These are phyloP conservation scores for Lodderomyces beijingensis DNA, from an alignment of 1,139 yeast species.

Conservation along the genomic window DNA sequence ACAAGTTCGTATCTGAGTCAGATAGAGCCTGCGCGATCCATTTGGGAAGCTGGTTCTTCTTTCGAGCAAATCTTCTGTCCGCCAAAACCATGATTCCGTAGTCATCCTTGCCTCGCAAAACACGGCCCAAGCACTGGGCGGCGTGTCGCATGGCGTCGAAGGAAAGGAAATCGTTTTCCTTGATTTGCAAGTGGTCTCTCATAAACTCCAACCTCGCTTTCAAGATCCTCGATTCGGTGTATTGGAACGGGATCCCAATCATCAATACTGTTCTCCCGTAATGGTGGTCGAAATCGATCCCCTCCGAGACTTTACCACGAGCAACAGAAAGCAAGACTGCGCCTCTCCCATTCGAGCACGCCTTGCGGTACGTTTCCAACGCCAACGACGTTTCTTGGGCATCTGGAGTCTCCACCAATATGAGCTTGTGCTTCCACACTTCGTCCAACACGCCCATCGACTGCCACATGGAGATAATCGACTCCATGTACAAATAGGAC, in stretches of 20 bases:
- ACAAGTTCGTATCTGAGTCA: conserved; percentile 86
- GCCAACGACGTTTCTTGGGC: conserved; percentile 98
- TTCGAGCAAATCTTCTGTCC: conserved; percentile 85
- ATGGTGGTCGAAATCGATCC: conserved; percentile 98
- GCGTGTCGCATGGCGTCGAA: conserved; percentile 99
- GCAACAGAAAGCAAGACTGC: conserved; percentile 96
- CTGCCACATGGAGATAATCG: conserved; percentile 98
- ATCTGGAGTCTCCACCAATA: conserved; percentile 98
- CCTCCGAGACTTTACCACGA: conserved; percentile 98
- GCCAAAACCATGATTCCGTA: conserved; percentile 98
- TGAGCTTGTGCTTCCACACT: conserved; percentile 95
- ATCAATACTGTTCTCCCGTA: conserved; percentile 95
- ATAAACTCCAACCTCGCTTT: conserved; percentile 92
- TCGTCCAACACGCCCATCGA: conserved; percentile 96
- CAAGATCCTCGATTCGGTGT: conserved; percentile 91
- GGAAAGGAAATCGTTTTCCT: conserved; percentile 90
- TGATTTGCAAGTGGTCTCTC: conserved; percentile 86
- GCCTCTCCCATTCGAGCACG: conserved; percentile 96
- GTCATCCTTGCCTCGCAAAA: conserved; percentile 94
- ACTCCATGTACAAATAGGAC: conserved; percentile 93
- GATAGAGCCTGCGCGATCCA: conserved; percentile 94
- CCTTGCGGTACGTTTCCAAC: conserved; percentile 89
- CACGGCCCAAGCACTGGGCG: conserved; percentile 97
- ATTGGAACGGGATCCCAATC: conserved; percentile 99
- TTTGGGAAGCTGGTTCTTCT: conserved; percentile 84